Base-by-base conservation (phyloP, 2,329 filamentous ascomycete genomes). In the Myriosclerotinia duriaeana region DNA sequence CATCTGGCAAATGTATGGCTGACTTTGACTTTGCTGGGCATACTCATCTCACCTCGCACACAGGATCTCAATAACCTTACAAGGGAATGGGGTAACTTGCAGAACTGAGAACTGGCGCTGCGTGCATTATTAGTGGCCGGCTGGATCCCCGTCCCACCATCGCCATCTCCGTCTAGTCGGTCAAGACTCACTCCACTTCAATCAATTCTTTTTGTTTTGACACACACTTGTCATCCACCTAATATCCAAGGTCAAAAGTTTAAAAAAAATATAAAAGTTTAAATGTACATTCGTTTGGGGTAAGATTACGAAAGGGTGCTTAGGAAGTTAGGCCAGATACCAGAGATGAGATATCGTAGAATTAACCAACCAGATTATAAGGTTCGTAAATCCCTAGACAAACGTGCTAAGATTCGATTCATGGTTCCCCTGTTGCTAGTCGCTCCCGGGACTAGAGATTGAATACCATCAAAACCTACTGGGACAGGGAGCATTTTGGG, bases 1-100 rank as follows among this genome's bases (percentile, higher is more conserved):
- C 50, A 63, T 66, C 64, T 63, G 58, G 50, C 64, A 65, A 61
- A 48, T 63, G 64, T 66, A 53, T 62, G 64, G 64, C 64, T 53
- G 42, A 48, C 26, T 59, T 59, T 48, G 14, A 50, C 34, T 50
- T 60, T 14, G n/a, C 44, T 60, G 58, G 58, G 44, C 58, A 50
- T 38, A 40, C 30, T 44, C 58, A 60, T 60, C 58, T 50, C 58
- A 50, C 56, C 56, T 50, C 34, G 34, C 34, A 52, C 46, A 58
- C 22, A 50, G 58, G 44, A 50, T 61, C 58, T 50, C 58, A 61
- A 22, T 42, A 46, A 40, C 60, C 46, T 52, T 52, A 46, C 59
- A 50, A 52, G 22, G 46, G 46, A 64, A 36, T n/a, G 44, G 52
- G 20, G 42, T 38, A 50, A 60, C 53, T 59, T 46, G 17, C 63